A percentile compares a stretch with the other conserved stretches of the same genome.
phyloP scores from a whole-genome alignment of 805 yeast genomes.

The Starmerella bombi region DNA sequence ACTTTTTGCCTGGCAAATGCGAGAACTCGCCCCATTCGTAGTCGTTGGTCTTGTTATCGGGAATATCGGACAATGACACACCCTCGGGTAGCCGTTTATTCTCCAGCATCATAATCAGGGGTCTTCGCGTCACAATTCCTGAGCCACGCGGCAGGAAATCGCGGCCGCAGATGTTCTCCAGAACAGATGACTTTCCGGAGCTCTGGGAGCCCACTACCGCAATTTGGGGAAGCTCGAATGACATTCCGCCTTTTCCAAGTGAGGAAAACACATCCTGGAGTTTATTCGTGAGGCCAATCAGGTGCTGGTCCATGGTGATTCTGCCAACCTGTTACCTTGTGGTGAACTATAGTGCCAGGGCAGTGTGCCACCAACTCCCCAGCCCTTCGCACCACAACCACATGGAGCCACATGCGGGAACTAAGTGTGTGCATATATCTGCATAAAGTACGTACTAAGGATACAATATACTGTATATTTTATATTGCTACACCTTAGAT shows the following conservation, averaged over 20 bases:
- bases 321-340: neutral
- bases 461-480: too few relatives aligned
- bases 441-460: too few relatives aligned
- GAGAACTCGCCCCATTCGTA: constrained; percentile 96
- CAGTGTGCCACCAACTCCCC: neutral
- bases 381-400: too few relatives aligned
- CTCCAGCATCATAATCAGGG: constrained; percentile 67
- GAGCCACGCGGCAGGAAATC: constrained; percentile 88
- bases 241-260: constrained; percentile 84
- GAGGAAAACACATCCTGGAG: constrained; percentile 96
- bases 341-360: too few relatives aligned
- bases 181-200: constrained; percentile 75
- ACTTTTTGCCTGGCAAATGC: constrained; percentile 78
- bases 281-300: constrained; percentile 71
- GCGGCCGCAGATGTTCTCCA: constrained; percentile 82
- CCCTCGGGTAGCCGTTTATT: constrained; percentile 31
- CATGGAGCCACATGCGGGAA: too few relatives aligned
- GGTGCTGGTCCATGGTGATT: constrained; percentile 48
- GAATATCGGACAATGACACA: constrained; percentile 18
- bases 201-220: constrained; percentile 94
- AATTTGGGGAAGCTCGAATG: constrained; percentile 84
- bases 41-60: constrained; percentile 24
- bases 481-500: too few relatives aligned
- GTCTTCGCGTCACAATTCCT: constrained; percentile 85
- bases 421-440: too few relatives aligned